Conservation (phyloP, 495 filamentous ascomycete species). For the Hyaloscypha finlandica region DNA sequence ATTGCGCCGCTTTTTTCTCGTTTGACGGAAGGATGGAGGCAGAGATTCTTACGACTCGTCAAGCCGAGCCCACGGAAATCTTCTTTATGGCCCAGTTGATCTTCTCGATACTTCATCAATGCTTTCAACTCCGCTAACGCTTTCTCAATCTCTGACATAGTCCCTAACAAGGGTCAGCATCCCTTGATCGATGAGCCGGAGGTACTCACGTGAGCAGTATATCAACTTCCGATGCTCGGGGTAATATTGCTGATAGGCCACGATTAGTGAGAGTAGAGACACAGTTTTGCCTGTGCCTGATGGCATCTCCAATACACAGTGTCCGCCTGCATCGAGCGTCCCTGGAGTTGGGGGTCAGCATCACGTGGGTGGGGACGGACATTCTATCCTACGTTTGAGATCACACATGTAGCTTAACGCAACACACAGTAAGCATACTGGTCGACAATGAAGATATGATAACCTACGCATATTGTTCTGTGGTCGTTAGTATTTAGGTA, state of each 20-base stretch:
- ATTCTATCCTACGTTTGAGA: conserved; percentile 69
- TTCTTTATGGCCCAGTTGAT: conserved; percentile 84
- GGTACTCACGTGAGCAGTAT: conserved; percentile 83
- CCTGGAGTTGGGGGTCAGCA: conserved; percentile 39
- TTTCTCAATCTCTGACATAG: conserved; percentile 95
- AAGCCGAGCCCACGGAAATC: conserved; percentile 91
- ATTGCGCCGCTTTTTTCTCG: conserved; percentile 91
- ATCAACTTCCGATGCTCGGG: conserved; percentile 93
- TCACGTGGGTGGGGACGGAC: background rate
- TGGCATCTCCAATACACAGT: conserved; percentile 99
- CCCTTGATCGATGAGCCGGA: background rate
- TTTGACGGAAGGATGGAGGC: conserved; percentile 92
- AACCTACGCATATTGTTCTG: conserved; percentile 86
- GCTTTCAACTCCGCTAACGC: conserved; percentile 88
- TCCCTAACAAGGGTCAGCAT: conserved; percentile 43
- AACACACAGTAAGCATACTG: background rate
- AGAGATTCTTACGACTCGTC: conserved; percentile 96
- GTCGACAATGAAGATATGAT: background rate
- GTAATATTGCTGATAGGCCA: conserved; percentile 92
- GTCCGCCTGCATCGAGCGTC: conserved; percentile 90
- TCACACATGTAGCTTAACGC: conserved; percentile 86
- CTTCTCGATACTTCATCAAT: conserved; percentile 88
- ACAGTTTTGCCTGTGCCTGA: conserved; percentile 99
- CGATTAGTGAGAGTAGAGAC: conserved; percentile 89
- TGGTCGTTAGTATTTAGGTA: background rate